Conservation (phyloP, 2,329 filamentous ascomycete species). For the Apiospora kogelbergensis region DNA sequence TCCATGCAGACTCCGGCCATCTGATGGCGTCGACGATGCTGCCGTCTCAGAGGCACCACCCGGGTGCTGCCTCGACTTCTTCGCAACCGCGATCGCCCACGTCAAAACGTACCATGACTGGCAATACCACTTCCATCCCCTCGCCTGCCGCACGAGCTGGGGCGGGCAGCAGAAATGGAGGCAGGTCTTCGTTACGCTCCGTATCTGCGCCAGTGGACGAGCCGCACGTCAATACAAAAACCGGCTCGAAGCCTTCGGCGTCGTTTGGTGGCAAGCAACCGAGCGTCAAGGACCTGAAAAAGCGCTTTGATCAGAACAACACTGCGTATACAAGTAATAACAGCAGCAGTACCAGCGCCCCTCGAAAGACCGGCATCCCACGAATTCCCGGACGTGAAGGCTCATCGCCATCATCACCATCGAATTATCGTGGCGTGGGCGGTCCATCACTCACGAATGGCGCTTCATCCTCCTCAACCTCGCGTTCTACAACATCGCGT, state of each 20-base stretch:
- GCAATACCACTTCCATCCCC: constrained; percentile 24
- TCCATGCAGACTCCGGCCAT: constrained; percentile 36
- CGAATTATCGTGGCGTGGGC: constrained; percentile 30
- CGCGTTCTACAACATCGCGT: constrained; percentile 38
- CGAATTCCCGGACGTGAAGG: constrained; percentile 36
- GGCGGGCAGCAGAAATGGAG: constrained; percentile 6
- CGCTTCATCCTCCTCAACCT: constrained; percentile 40
- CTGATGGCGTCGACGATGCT: constrained; percentile 24
- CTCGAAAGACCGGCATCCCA: constrained; percentile 34
- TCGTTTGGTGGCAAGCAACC: constrained; percentile 45
- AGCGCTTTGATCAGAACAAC: constrained; percentile 70
- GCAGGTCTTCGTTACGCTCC: constrained; percentile 46
- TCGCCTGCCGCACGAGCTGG: constrained; percentile 37
- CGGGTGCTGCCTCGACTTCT: constrained; percentile 23
- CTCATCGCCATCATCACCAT: constrained; percentile 32
- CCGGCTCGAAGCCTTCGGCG: constrained; percentile 28
- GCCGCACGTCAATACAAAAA: constrained; percentile 25
- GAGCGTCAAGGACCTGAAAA: constrained; percentile 80
- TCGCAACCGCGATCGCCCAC: background rate
- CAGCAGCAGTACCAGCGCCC: constrained; percentile 26
- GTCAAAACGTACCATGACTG: background rate
- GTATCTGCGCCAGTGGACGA: constrained; percentile 56
- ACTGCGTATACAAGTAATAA: constrained; percentile 16
- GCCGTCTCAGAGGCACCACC: constrained; percentile 41
- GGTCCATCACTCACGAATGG: constrained; percentile 28